Evolutionary conservation across 352 stramenopile genomes (phyloP).

Genomic region (Globisporangium echinulatum): DNA sequence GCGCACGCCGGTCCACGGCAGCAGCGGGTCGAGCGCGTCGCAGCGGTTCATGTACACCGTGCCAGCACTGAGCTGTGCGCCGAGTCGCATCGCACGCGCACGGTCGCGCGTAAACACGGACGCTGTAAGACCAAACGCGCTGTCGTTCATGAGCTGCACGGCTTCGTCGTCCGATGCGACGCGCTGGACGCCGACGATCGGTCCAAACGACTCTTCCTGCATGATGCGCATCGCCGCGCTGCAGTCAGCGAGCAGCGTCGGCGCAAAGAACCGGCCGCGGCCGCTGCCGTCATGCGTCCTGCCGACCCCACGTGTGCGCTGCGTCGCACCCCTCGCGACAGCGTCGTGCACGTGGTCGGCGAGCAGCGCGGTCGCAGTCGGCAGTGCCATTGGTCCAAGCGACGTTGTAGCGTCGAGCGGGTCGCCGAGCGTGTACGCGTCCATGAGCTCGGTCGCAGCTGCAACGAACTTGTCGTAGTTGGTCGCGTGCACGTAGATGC

Average conservation of each 20-base stretch:
- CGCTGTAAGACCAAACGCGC: slow-evolving; percentile 71
- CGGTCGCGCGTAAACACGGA: slow-evolving; percentile 65
- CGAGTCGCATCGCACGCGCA: slow-evolving; percentile 47
- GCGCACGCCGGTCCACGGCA: slow-evolving; percentile 76
- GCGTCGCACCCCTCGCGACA: slow-evolving; percentile 55
- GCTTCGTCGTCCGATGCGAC: slow-evolving; percentile 70
- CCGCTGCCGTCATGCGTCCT: slow-evolving; percentile 37
- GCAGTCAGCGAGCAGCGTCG: slow-evolving; percentile 65
- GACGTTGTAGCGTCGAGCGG: slow-evolving; percentile 53
- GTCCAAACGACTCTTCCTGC: slow-evolving; percentile 79
- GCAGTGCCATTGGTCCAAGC: slow-evolving; percentile 67
- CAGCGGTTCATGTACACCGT: slow-evolving; percentile 86
- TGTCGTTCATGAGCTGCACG: slow-evolving; percentile 75
- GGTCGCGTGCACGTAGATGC: slow-evolving; percentile 78
- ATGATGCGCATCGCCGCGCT: slow-evolving; percentile 73
- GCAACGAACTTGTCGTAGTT: slow-evolving; percentile 80
- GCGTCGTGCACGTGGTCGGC: slow-evolving; percentile 64
- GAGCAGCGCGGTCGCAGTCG: slow-evolving; percentile 36
- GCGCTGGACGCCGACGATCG: slow-evolving; percentile 68
- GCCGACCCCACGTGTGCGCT: slow-evolving; percentile 34
- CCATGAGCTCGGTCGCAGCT: slow-evolving; percentile 53
- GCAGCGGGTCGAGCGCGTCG: slow-evolving; percentile 70
- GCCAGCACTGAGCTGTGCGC: slow-evolving; percentile 54
- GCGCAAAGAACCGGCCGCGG: slow-evolving; percentile 71
- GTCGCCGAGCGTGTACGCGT: slow-evolving; percentile 59